Percentiles rank a stretch among this genome's conserved stretches.
These are phyloP conservation scores for Fusarium nanum DNA, from an alignment of 2,329 filamentous ascomycete genomes.

Conservation along the genomic window DNA sequence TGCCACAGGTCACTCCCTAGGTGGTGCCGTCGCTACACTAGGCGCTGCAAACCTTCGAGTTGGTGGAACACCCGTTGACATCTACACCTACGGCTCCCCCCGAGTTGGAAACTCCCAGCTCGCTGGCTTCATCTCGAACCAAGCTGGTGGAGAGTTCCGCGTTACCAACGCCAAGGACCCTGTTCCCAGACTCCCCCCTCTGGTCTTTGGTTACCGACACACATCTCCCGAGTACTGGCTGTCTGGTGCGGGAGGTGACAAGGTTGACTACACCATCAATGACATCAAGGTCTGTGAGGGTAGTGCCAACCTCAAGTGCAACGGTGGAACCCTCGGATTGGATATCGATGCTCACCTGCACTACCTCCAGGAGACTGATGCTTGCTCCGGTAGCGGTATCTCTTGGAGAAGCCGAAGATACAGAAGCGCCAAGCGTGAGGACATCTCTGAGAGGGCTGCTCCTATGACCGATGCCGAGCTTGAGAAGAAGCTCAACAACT, in stretches of 20 bases:
- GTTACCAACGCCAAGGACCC: conserved; percentile 76
- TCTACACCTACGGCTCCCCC: conserved; percentile 76
- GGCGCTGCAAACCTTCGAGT: conserved; percentile 67
- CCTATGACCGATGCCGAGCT: conserved; percentile 53
- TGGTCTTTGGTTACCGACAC: conserved; percentile 71
- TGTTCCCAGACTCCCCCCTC: conserved; percentile 73
- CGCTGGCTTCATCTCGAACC: conserved; percentile 63
- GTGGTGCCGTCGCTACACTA: conserved; percentile 72
- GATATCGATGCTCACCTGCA: conserved; percentile 59
- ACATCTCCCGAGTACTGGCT: conserved; percentile 78
- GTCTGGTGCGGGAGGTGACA: conserved; percentile 48
- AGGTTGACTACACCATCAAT: conserved; percentile 51
- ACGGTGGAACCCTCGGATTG: conserved; percentile 60
- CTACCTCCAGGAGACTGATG: conserved; percentile 61
- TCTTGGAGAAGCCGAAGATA: conserved; percentile 44
- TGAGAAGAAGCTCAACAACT: conserved; percentile 53
- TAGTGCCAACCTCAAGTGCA: conserved; percentile 61
- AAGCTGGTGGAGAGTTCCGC: conserved; percentile 67
- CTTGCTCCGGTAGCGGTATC: conserved; percentile 50
- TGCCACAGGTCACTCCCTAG: conserved; percentile 76
- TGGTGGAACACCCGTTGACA: conserved; percentile 58
- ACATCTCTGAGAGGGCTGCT: conserved; percentile 9
- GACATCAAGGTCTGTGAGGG: conserved; percentile 63
- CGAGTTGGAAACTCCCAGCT: conserved; percentile 71
- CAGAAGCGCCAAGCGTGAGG: conserved; percentile 5